Base-by-base conservation (phyloP, 352 stramenopile species). In the Halophytophthora batemanensis region DNA sequence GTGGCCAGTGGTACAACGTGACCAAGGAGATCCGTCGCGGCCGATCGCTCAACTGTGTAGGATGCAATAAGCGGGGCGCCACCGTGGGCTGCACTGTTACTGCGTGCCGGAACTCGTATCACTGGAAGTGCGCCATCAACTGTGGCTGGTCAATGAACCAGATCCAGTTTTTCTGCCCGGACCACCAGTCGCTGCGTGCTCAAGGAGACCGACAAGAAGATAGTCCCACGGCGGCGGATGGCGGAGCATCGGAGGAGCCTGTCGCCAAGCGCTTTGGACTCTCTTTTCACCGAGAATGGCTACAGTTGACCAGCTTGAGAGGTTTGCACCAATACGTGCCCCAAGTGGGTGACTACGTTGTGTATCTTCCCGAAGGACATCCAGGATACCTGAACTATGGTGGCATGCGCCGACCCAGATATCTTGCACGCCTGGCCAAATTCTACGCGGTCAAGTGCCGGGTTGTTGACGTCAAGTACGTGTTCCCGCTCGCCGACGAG, bases 341-440 rank as follows among this genome's bases (percentile, higher is more conserved):
- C 1, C 84, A 95, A 65, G 67, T 83, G 39, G 84, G 84, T 11
- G 84, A 95, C 43, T 78, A 90, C 40, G 68, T 95, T 12, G 70
- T 90, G 23, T 95, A 95, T 43, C 82, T 92, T 22, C 84, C 84
- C 0, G 74, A 92, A 52, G 80, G 78, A 10, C 84, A 95, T 59
- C 43, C 52, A 53, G 58, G 77, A 50, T 84, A 82, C 70, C 51
- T 73, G 31, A 45, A 47, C 6, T 58, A 64, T 37, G 68, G 67
- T 23, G 44, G 43, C 11, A 69, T 84, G 43, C 63, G 66, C 10
- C 49, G 66, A 6, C 77, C 79, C 18, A 55, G 67, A 45, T 93
- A 71, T 46, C 68, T 85, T 36, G 56, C 54, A 18, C 77, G 59
- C 29, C 48, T 94, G 28, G 69, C 71, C 23, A 68, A 63, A 10